Conservation (phyloP, 2,329 filamentous ascomycete species). For the Thelonectria rubi region DNA sequence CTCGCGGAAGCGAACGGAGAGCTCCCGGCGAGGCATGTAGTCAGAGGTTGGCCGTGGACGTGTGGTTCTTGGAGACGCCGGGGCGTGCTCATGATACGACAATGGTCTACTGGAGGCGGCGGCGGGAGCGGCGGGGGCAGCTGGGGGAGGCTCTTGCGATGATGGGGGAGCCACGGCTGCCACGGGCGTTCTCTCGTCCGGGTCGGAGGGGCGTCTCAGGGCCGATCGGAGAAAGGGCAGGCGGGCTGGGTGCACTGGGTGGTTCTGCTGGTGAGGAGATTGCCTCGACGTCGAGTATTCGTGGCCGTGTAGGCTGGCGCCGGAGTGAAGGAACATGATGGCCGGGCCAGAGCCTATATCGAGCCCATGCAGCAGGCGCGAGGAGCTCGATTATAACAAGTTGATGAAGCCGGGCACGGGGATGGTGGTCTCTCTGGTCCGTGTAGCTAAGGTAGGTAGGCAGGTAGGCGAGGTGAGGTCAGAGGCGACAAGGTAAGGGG, state of each 20-base stretch:
- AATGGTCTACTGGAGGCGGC: constrained; percentile 20
- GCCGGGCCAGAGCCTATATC: constrained; percentile 26
- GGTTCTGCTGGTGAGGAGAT: constrained; percentile 43
- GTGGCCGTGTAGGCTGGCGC: constrained; percentile 68
- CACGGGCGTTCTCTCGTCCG: constrained; percentile 35
- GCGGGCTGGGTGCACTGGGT: constrained; percentile 43
- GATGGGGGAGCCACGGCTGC: constrained; percentile 25
- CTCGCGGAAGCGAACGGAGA: constrained; percentile 58
- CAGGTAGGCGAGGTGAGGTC: constrained; percentile 13
- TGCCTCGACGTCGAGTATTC: constrained; percentile 59
- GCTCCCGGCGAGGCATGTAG: constrained; percentile 50
- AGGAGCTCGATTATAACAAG: constrained; percentile 22
- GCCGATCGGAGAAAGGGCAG: constrained; percentile 55
- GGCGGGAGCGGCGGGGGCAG: too few species aligned
- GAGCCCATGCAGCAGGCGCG: constrained; percentile 33
- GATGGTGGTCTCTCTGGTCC: too few species aligned
- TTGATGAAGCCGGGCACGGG: too few species aligned
- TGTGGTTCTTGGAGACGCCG: constrained; percentile 34
- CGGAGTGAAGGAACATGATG: constrained; percentile 67
- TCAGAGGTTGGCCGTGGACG: constrained; percentile 50
- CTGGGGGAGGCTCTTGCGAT: constrained; percentile 25
- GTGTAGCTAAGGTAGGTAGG: neutral
- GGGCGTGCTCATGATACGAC: constrained; percentile 40
- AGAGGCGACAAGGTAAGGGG: constrained; percentile 7
- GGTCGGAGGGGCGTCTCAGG: constrained; percentile 48